Evolutionary conservation across 2,329 filamentous ascomycete species (phyloP).

Genomic region (Atkinsonella hypoxylon): DNA sequence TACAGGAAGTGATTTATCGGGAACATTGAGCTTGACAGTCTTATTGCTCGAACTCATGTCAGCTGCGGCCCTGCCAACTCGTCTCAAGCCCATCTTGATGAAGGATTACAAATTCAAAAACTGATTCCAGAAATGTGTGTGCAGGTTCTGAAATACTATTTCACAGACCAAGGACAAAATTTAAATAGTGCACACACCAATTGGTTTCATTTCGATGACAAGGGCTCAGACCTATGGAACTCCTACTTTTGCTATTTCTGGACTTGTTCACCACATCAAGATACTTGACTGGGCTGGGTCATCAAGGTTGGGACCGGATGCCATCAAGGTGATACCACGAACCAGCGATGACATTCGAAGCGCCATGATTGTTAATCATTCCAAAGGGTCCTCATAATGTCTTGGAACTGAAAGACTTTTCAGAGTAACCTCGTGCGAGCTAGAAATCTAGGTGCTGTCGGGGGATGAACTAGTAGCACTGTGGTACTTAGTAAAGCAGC

Average conservation of each 20-base stretch:
- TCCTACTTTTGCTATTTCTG: not conserved
- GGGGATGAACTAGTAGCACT: not conserved
- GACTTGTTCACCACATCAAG: not conserved
- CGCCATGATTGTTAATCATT: not conserved
- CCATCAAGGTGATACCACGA: constrained; percentile 5
- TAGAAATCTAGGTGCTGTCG: not conserved
- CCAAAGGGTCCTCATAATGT: not conserved
- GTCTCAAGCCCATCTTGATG: constrained; percentile 1
- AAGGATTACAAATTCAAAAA: not conserved
- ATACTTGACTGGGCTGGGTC: constrained; percentile 2
- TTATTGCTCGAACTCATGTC: constrained; percentile 4
- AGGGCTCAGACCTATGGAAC: not conserved
- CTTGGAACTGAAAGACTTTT: not conserved
- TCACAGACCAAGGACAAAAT: not conserved
- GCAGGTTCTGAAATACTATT: not conserved
- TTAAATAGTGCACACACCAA: not conserved
- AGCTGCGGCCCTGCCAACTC: not conserved
- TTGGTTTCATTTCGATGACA: not conserved
- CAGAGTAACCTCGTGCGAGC: not conserved
- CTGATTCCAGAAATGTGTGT: not conserved
- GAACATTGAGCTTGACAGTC: constrained; percentile 1
- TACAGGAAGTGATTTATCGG: constrained; percentile 18
- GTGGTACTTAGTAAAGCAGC: not conserved
- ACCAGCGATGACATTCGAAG: constrained; percentile 1
- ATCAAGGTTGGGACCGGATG: constrained; percentile 4